These are phyloP conservation scores for Rhytidiadelphus loreus DNA, from an alignment of 225 moss, liverwort and hornwort genomes.

Conservation along the genomic window DNA sequence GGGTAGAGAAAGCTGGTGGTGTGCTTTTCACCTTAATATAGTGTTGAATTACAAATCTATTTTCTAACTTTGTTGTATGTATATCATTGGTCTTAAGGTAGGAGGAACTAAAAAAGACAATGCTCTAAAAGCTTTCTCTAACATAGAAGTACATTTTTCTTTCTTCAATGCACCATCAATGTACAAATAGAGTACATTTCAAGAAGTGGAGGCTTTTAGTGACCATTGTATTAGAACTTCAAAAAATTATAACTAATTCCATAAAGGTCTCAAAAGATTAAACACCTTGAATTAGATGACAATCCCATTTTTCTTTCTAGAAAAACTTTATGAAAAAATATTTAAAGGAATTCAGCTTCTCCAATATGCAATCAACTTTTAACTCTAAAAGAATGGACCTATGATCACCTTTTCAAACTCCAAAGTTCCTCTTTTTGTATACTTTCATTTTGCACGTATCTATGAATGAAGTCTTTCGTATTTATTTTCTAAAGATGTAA, in stretches of 20 bases:
- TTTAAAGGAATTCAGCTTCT: not conserved
- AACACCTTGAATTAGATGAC: not conserved
- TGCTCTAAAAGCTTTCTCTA: not conserved
- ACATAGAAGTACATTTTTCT: too few relatives aligned
- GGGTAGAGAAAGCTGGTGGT: too few relatives aligned
- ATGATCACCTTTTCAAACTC: not conserved
- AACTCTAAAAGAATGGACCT: fast-evolving
- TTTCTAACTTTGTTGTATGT: not conserved
- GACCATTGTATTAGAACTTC: not conserved
- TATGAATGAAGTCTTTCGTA: not conserved
- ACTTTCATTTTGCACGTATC: not conserved
- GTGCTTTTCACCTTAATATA: not conserved
- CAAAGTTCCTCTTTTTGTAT: not conserved
- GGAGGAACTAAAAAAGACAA: not conserved
- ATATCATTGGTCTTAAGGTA: not conserved
- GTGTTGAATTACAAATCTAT: not conserved
- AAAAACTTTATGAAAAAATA: not conserved
- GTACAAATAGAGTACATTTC: too few relatives aligned
- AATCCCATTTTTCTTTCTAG: not conserved
- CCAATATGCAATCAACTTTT: not conserved
- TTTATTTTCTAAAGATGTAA: not conserved
- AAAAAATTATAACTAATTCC: not conserved
- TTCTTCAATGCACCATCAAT: too few relatives aligned
- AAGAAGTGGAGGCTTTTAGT: fast-evolving
- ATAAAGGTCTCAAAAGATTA: not conserved